Base-by-base conservation (phyloP, 257 asterid species). In the Scutellaria galericulata region DNA sequence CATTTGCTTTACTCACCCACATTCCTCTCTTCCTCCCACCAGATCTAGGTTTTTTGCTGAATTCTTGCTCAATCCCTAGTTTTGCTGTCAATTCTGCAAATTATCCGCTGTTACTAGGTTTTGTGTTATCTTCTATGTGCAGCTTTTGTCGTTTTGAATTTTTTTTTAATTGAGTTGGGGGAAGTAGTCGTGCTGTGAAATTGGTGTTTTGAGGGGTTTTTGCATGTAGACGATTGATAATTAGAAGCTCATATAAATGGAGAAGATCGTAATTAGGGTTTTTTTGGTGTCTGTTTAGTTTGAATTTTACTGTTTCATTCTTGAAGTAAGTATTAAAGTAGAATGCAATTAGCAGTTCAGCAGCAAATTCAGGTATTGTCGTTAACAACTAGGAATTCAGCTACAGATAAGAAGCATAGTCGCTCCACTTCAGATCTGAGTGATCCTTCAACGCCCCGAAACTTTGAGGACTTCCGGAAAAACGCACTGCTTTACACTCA, bases 391-490 rank as follows among this genome's bases (percentile, higher is more conserved):
- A 77, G 86, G 77, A 85, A 77, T 78, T 78, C 80, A 58, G 84
- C 73, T 58, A 65, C 78, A 15, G 96, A 88, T 18, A 93, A 78
- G 90, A 90, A 89, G 85, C 93, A 87, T 58, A 85, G 81, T 63
- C 89, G 92, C 64, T 85, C 95, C 51, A 85, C 83, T 7, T 89
- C 97, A 84, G 96, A 93, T 88, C 96, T 88, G 79, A 86, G 89
- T 71, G 97, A 93, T 77, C 92, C 96, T 75, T 91, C 92, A 9
- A 89, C 98, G 0, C 96, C 98, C 1, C 90, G 88, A 46, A 83
- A 80, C 76, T 76, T 86, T n/a, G 96, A 93, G 82, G 97, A 93
- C 75, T 88, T 86, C 53, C 84, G 92, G 48, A 87, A 81, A 73
- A 87, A 88, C 81, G 79, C 92, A 62, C 60, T 80, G 50, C 92